phyloP scores from a whole-genome alignment of 129 eudicot species.

The Saposhnikovia divaricata region DNA sequence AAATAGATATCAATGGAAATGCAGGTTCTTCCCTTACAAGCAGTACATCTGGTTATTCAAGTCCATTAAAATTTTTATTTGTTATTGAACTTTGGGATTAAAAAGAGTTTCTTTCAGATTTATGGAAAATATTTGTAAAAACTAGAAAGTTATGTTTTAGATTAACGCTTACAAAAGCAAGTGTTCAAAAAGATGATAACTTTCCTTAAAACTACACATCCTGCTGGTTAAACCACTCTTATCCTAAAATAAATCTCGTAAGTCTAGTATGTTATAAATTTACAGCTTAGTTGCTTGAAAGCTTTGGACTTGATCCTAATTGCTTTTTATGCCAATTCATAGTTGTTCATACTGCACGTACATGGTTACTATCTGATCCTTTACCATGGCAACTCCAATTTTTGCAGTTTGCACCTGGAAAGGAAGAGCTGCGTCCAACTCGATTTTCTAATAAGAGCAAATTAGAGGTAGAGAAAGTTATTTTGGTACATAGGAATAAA shows the following conservation, averaged over 20 bases:
- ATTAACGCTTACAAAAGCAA: not conserved
- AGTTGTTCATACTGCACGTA: not conserved
- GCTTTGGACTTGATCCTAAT: not conserved
- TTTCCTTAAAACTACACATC: not conserved
- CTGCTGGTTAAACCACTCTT: not conserved
- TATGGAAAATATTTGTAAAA: not conserved
- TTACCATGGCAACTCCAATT: not conserved
- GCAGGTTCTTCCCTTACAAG: not conserved
- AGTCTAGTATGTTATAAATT: not conserved
- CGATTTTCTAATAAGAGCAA: conserved; percentile 26
- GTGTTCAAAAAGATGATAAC: not conserved
- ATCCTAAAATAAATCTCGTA: not conserved
- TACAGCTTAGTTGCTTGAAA: not conserved
- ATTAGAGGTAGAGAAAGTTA: conserved; percentile 21
- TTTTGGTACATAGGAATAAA: not conserved
- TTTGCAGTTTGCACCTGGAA: conserved; percentile 34
- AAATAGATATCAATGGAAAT: not conserved
- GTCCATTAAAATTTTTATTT: not conserved
- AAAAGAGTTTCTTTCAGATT: not conserved
- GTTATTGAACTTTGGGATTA: not conserved
- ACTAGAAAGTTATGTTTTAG: not conserved
- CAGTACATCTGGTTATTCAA: not conserved
- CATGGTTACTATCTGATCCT: not conserved
- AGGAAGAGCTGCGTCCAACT: conserved; percentile 30
- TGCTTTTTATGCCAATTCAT: not conserved